Percentiles rank a stretch among this genome's conserved stretches.
These are phyloP conservation scores for Linnemannia schmuckeri DNA, from an alignment of 192 early-diverging fungal genomes.

Conservation along the genomic window DNA sequence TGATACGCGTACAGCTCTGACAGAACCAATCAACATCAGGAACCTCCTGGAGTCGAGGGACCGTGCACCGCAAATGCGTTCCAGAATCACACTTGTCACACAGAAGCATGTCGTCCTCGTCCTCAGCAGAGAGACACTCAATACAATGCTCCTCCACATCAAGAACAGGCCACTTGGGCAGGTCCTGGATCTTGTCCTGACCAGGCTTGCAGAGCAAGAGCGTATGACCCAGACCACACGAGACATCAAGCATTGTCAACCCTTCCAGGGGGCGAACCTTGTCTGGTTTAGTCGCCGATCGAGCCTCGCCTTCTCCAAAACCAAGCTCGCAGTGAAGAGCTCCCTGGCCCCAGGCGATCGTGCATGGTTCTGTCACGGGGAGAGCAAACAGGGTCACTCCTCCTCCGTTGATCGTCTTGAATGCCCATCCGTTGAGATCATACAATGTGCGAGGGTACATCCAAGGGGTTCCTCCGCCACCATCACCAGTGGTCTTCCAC, in stretches of 20 bases:
- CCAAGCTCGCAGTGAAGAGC: slow-evolving; percentile 59
- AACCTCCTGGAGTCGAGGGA: slow-evolving; percentile 58
- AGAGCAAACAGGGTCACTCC: slow-evolving; percentile 58
- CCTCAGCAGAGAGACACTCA: slow-evolving; percentile 59
- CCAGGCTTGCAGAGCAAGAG: slow-evolving; percentile 59
- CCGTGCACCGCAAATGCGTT: slow-evolving; percentile 60
- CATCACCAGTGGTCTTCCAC: slow-evolving; percentile 66
- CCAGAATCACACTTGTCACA: slow-evolving; percentile 66
- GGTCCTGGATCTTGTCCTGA: slow-evolving; percentile 57
- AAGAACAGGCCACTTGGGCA: slow-evolving; percentile 62
- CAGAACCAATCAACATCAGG: slow-evolving; percentile 72
- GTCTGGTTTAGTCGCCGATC: slow-evolving; percentile 60
- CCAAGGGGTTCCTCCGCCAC: slow-evolving; percentile 66
- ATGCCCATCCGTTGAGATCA: slow-evolving; percentile 64
- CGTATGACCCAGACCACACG: slow-evolving; percentile 59
- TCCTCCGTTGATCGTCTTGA: slow-evolving; percentile 56
- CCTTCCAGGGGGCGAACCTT: slow-evolving; percentile 61
- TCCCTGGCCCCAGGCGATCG: slow-evolving; percentile 64
- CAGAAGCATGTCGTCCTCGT: slow-evolving; percentile 61
- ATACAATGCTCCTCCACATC: slow-evolving; percentile 63
- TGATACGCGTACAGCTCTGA: slow-evolving; percentile 51
- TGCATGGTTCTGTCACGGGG: slow-evolving; percentile 41
- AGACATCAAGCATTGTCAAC: slow-evolving; percentile 44
- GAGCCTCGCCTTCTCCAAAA: slow-evolving; percentile 58
- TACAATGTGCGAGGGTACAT: slow-evolving; percentile 62